Percentiles rank a stretch among this genome's conserved stretches.
Evolutionary conservation across 805 yeast genomes (phyloP).

Genomic region (Candida sithepensis): DNA sequence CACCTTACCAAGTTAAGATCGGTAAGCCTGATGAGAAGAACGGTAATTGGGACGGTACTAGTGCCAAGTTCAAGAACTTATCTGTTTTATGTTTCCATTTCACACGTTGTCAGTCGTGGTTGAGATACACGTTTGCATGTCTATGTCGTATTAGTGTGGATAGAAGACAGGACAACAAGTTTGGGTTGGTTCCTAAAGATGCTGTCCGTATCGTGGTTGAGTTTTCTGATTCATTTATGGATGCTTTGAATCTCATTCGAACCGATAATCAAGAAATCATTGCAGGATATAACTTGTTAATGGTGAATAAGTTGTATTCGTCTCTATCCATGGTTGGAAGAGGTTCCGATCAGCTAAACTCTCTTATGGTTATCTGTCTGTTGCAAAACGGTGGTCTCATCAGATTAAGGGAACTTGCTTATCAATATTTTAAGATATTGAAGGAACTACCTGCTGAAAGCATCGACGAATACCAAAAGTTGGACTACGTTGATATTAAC

Average conservation of each 20-base stretch:
- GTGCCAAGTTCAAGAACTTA: conserved; percentile 62
- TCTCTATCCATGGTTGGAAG: conserved; percentile 22
- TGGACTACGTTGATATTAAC: conserved; percentile 24
- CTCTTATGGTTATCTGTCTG: conserved; percentile 44
- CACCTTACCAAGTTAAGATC: conserved; percentile 41
- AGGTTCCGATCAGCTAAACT: conserved; percentile 29
- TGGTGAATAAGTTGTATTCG: conserved; percentile 25
- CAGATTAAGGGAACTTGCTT: conserved; percentile 27
- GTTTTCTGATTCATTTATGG: conserved; percentile 20
- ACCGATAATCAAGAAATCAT: conserved; percentile 21
- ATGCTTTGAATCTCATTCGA: conserved; percentile 12
- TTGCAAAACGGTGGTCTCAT: conserved; percentile 49
- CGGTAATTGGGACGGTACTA: conserved; percentile 39
- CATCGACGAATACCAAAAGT: conserved; percentile 14
- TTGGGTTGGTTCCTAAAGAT: conserved; percentile 25
- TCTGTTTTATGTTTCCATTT: conserved; percentile 51
- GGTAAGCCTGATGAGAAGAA: conserved; percentile 37
- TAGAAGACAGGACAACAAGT: conserved; percentile 42
- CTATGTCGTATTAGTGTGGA: conserved; percentile 28
- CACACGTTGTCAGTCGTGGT: conserved; percentile 43
- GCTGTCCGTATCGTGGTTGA: conserved; percentile 24
- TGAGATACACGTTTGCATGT: conserved; percentile 30
- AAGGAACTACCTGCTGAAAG: conserved; percentile 16
- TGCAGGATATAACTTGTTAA: conserved; percentile 23
- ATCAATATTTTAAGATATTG: conserved; percentile 22